Evolutionary conservation across 1,284 basidiomycete species (phyloP), one percentile per base, ranked within the genome.

Genomic region (Ceratobasidium sp.): DNA sequence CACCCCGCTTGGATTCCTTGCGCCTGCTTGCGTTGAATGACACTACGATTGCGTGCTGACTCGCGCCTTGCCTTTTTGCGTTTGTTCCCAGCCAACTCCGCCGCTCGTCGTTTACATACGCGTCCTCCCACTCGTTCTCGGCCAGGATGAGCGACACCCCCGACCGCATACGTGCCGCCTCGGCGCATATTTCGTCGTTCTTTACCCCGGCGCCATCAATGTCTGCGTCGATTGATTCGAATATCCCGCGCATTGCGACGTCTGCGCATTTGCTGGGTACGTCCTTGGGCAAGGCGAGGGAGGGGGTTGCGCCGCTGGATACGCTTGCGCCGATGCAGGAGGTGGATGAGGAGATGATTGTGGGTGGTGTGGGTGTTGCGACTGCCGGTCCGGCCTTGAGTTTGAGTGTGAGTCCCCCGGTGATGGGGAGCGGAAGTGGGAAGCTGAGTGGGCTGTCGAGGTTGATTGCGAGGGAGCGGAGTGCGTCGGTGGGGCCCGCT

Each of bases 301-400:
- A 67, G 32, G 64, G 64, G 13, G 64, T 67, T 9, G 64, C 64
- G 3, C 64, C 64, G 23, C 41, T 67, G 11, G 64, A 67, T 32
- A 57, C 64, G 41, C 64, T 67, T 21, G 49, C 49, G 18, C 67
- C 67, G 3, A 70, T 70, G 67, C 67, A 57, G 18, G 67, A 70
- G 21, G 41, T 70, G 2, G 67, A 70, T 44, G 67, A 70, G 55
- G 67, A 70, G 50, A 52, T 58, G 54, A 18, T 57, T 3, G 43
- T 70, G 1, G 55, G 55, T 2, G 50, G 52, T 16, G 35, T 70
- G 16, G 66, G 52, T 16, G 54, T 69, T 13, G 16, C 54, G 11
- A 57, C 67, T 3, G 54, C 43, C 16, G 67, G 67, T 14, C 64
- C 64, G 21, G 35, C 41, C 7, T 28, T 62, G 5, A 62, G 21